These are phyloP conservation scores for Mycena sp. DNA, from an alignment of 1,284 basidiomycete genomes.

Conservation along the genomic window DNA sequence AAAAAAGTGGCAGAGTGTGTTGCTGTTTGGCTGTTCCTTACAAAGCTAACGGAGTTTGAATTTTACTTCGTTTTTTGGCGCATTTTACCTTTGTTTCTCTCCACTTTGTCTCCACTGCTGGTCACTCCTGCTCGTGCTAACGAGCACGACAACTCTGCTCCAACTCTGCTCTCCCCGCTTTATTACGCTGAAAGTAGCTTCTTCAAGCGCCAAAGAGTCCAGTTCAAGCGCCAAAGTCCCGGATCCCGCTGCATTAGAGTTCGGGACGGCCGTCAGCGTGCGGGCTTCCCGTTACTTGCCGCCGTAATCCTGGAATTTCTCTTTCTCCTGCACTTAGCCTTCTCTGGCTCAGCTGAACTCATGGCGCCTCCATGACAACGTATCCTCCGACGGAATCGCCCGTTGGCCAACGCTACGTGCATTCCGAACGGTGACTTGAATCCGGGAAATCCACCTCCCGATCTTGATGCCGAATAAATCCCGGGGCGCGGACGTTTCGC, in stretches of 20 bases:
- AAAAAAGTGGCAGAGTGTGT: neutral
- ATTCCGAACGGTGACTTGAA: neutral
- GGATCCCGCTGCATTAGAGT: neutral
- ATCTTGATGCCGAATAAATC: neutral
- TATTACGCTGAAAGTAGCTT: too few species aligned
- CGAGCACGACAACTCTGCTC: too few species aligned
- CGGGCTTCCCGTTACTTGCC: neutral
- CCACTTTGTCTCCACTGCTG: too few species aligned
- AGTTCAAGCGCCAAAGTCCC: constrained; percentile 9
- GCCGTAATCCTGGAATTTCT: too few species aligned
- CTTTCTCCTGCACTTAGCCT: too few species aligned
- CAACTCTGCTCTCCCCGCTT: too few species aligned
- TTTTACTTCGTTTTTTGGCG: too few species aligned
- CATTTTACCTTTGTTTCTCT: too few species aligned
- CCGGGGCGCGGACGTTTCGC: constrained; percentile 2
- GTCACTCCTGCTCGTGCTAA: too few species aligned
- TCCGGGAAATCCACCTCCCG: neutral
- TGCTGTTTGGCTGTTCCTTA: neutral
- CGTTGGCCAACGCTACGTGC: neutral
- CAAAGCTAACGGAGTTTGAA: too few species aligned
- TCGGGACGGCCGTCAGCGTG: neutral
- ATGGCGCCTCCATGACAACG: neutral
- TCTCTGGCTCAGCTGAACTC: too few species aligned
- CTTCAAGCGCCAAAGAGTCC: too few species aligned
- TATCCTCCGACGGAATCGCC: constrained; percentile 16